Evolutionary conservation across 1,284 basidiomycete species (phyloP).

Genomic region (Vanrija sp.): DNA sequence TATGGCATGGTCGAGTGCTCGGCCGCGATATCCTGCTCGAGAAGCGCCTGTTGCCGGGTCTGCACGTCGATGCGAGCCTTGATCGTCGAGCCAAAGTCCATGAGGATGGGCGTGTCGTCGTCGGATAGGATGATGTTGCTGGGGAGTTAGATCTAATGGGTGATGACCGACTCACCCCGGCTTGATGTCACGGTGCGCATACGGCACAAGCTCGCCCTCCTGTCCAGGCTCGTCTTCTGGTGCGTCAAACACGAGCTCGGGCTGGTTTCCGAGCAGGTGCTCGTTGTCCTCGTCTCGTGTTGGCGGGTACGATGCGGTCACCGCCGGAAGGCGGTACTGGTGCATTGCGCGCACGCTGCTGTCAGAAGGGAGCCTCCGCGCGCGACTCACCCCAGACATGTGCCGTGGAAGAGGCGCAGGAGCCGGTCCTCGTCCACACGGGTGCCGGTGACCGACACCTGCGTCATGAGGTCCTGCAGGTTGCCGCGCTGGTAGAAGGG

Average conservation of each 20-base stretch:
- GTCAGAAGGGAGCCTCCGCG: background rate
- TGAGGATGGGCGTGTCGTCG: conserved; percentile 85
- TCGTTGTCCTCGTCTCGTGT: conserved; percentile 30
- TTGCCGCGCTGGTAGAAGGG: conserved; percentile 61
- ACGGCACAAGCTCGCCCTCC: conserved; percentile 63
- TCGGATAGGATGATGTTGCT: conserved; percentile 93
- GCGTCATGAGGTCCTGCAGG: conserved; percentile 90
- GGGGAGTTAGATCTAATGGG: too few species aligned
- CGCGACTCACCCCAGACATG: conserved; percentile 67
- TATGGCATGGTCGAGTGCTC: conserved; percentile 97
- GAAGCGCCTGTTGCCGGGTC: conserved; percentile 75
- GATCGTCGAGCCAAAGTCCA: conserved; percentile 89
- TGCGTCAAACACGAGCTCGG: conserved; percentile 60
- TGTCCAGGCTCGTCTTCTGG: conserved; percentile 60
- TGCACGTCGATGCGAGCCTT: conserved; percentile 52
- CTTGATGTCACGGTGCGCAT: conserved; percentile 95
- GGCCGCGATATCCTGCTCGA: conserved; percentile 85
- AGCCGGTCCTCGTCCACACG: conserved; percentile 85
- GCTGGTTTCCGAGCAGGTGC: conserved; percentile 25
- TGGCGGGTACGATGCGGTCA: conserved; percentile 37
- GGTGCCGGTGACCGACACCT: conserved; percentile 75
- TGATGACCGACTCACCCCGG: conserved; percentile 61
- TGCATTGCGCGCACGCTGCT: conserved; percentile 81
- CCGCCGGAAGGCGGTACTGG: conserved; percentile 56
- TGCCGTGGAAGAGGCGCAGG: conserved; percentile 83